Evolutionary conservation across 2,329 filamentous ascomycete genomes (phyloP).

Genomic region (Monosporascus sp.): DNA sequence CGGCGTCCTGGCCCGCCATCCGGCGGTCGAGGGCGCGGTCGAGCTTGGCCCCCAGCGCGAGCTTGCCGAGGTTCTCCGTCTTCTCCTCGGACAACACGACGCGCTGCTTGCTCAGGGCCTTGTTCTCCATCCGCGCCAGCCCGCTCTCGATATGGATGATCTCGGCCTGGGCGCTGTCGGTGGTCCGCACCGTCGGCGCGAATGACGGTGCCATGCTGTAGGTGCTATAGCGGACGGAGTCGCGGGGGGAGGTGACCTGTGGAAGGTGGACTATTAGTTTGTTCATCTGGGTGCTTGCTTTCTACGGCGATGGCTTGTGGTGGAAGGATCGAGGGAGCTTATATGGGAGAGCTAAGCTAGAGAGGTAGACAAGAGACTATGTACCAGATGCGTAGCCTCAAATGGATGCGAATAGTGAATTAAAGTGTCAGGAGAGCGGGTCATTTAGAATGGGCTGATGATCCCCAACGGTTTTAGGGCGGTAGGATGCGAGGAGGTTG

Average conservation of each 20-base stretch:
- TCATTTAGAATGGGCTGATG: no score
- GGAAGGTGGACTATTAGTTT: not conserved
- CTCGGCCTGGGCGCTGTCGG: slow-evolving; percentile 52
- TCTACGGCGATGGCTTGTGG: not conserved
- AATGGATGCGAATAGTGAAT: no score
- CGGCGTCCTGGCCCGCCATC: slow-evolving; percentile 85
- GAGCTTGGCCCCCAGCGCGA: slow-evolving; percentile 84
- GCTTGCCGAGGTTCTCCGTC: slow-evolving; percentile 74
- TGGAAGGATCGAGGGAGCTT: not conserved
- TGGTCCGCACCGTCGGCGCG: slow-evolving; percentile 50
- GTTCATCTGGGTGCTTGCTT: not conserved
- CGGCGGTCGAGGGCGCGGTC: slow-evolving; percentile 81
- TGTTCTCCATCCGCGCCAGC: slow-evolving; percentile 85
- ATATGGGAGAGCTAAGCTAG: no score
- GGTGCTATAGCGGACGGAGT: slow-evolving; percentile 54
- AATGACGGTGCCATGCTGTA: slow-evolving; percentile 58
- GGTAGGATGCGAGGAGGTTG: not conserved
- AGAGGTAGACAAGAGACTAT: no score
- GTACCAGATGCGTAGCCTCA: no score
- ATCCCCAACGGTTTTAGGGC: no score
- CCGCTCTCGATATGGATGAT: slow-evolving; percentile 69
- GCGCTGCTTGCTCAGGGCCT: slow-evolving; percentile 75
- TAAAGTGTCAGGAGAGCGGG: no score
- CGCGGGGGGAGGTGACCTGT: slow-evolving; percentile 37
- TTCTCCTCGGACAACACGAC: slow-evolving; percentile 76